Evolutionary conservation across 106 monocot species (phyloP).

Genomic region (Dendrobium nobile): DNA sequence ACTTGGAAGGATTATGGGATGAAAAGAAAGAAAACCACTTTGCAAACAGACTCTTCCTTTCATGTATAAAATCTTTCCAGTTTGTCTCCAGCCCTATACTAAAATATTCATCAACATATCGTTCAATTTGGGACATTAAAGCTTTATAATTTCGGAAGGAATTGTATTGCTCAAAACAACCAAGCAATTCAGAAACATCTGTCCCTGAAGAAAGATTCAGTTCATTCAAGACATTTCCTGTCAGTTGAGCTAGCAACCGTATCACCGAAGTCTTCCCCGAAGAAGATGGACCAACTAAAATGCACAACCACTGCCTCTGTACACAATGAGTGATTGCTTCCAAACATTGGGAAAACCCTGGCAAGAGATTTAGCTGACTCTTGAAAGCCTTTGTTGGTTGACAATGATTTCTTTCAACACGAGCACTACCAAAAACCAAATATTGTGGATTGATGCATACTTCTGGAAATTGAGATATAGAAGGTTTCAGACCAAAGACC

Average conservation of each 20-base stretch:
- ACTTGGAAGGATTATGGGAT: slow-evolving; percentile 14
- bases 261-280: slow-evolving; percentile 86
- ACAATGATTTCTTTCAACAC: slow-evolving; percentile 52
- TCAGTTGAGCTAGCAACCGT: slow-evolving; percentile 71
- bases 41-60: slow-evolving; percentile 46
- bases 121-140: slow-evolving; percentile 48
- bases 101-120: slow-evolving; percentile 73
- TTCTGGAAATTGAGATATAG: slow-evolving; percentile 36
- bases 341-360: slow-evolving; percentile 38
- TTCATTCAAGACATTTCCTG: slow-evolving; percentile 76
- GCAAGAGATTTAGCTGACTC: slow-evolving; percentile 44
- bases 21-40: slow-evolving; percentile 65
- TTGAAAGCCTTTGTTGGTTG: slow-evolving; percentile 46
- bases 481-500: slow-evolving; percentile 54
- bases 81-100: slow-evolving; percentile 29
- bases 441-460: slow-evolving; percentile 43
- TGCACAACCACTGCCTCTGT: slow-evolving; percentile 70
- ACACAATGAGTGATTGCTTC: slow-evolving; percentile 75
- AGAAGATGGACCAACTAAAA: slow-evolving; percentile 78
- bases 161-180: slow-evolving; percentile 95
- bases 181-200: slow-evolving; percentile 93
- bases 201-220: slow-evolving; percentile 89
- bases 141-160: slow-evolving; percentile 40
- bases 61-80: slow-evolving; percentile 42
- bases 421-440: slow-evolving; percentile 53